These are phyloP conservation scores for Ogataea populi-albae DNA, from an alignment of 805 yeast genomes.

Conservation along the genomic window DNA sequence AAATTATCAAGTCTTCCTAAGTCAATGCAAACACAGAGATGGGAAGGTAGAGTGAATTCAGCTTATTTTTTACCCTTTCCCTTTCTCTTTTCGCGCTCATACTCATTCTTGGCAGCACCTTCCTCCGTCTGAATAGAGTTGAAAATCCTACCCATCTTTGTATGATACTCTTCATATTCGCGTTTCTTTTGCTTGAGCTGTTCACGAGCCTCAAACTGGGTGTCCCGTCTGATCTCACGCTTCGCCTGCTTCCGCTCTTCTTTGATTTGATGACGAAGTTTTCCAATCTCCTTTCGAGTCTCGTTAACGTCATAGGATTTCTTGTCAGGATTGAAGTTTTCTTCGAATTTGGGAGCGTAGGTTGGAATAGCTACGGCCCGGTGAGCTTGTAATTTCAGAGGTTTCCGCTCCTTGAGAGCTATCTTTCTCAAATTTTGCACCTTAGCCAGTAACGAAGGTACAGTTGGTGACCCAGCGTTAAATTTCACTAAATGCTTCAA, in stretches of 20 bases:
- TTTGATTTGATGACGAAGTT: slow-evolving; percentile 82
- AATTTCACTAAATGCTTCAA: slow-evolving; percentile 39
- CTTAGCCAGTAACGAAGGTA: slow-evolving; percentile 40
- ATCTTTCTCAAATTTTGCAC: slow-evolving; percentile 49
- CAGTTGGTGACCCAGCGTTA: slow-evolving; percentile 33
- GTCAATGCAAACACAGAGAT: neutral
- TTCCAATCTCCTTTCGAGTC: slow-evolving; percentile 76
- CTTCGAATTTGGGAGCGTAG: slow-evolving; percentile 88
- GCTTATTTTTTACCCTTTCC: slow-evolving; percentile 45
- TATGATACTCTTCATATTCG: slow-evolving; percentile 76
- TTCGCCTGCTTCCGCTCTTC: slow-evolving; percentile 85
- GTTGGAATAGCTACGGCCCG: slow-evolving; percentile 81
- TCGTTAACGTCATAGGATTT: slow-evolving; percentile 84
- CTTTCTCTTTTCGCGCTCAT: slow-evolving; percentile 77
- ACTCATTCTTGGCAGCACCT: slow-evolving; percentile 91
- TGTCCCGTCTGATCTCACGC: slow-evolving; percentile 87
- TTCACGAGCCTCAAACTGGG: slow-evolving; percentile 83
- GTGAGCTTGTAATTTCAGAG: slow-evolving; percentile 80
- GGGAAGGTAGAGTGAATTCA: neutral
- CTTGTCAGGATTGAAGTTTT: slow-evolving; percentile 92
- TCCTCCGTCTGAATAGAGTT: slow-evolving; percentile 88
- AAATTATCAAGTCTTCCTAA: neutral
- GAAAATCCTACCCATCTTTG: slow-evolving; percentile 82
- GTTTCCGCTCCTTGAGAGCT: slow-evolving; percentile 51
- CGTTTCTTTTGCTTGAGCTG: slow-evolving; percentile 74